Evolutionary conservation across 2,329 filamentous ascomycete genomes (phyloP), one percentile per base, ranked within the genome.

Genomic region (Volutella citrinella): DNA sequence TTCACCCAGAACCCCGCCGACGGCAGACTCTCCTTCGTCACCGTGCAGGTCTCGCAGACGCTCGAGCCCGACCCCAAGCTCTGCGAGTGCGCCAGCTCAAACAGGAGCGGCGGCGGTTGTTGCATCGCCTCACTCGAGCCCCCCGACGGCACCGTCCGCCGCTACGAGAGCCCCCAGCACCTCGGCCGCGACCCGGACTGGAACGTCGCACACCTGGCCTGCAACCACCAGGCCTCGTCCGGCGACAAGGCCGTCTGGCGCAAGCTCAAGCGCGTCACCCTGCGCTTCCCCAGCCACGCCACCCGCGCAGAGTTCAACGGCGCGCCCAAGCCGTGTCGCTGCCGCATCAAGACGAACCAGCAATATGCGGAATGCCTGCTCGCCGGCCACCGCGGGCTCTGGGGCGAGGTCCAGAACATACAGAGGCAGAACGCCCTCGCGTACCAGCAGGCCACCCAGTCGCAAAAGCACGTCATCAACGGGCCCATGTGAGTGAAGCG

Each of bases 61-160:
- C 60, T 54, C 7, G 42, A 48, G 7, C 46, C 60, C 29, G 62
- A 65, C 23, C 55, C 56, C 2, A 53, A 60, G 16, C 51, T 53
- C 6, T 64, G 60, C 38, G 53, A 59, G 16, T 66, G 63, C 31
- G 51, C 53, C 9, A 45, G 46, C 17, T 48, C 54, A 1, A 51
- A 47, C 10, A 39, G 29, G 17, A 51, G 53, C n/a, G 55, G 54
- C 0, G 41, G 46, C 20, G 31, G 34, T 5, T 55, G 52, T 8
- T 36, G 40, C 6, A 42, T 55, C 11, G 48, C 46, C 1, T 39
- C 50, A 8, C 49, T 61, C 6, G 56, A 61, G 35, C 46, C 49
- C 36, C 40, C 37, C 5, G 48, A 49, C n/a, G 58, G 59, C 3
- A 39, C 43, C 10, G 56, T 53, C 4, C 44, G 49, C 10, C 45